Base-by-base conservation (phyloP, 495 filamentous ascomycete species). In the Geopyxis carbonaria region DNA sequence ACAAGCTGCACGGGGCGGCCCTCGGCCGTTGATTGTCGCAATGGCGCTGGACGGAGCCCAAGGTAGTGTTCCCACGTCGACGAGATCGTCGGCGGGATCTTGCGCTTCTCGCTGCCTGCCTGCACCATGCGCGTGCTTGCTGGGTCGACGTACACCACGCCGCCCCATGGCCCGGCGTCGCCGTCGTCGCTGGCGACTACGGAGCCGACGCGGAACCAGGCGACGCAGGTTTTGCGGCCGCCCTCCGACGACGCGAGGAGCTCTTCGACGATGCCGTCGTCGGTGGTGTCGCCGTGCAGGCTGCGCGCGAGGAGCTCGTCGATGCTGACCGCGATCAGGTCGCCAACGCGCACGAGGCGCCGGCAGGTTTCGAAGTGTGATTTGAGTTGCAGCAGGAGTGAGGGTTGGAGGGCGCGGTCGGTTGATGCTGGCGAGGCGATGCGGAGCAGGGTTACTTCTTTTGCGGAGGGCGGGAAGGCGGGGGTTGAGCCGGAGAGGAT, bases 41-140 rank as follows among this genome's bases (percentile, higher is more conserved):
- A 64, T 0, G 70, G 65, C 10, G 70, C 56, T 39, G 72, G 66
- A 49, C 75, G 78, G 8, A 79, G 59, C 2, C 79, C 78, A 5
- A 93, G 66, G 60, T 93, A 94, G 46, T 82, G 86, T 45, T 76
- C 73, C 85, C 87, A 94, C 2, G 72, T 69, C 47, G 69, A 91
- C 23, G 66, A 66, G 27, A 76, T 66, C 0, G 75, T 72, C 6
- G 78, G 70, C 0, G 87, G 87, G 1, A 91, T 57, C 35, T 76
- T 76, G 48, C 77, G 75, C 28, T 77, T 75, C 42, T 78, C 79
- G 38, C 75, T 86, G 2, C 87, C 86, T 31, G 81, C 78, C 53
- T 91, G 80, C 7, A 78, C 77, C 69, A 95, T 83, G 29, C 81
- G 75, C 6, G 89, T 93, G 32, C 69, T 76, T 13, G 74, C 69